A percentile compares a stretch with the other conserved stretches of the same genome.
Evolutionary conservation across 2,329 filamentous ascomycete species (phyloP).

Genomic region (Blastomyces silverae): DNA sequence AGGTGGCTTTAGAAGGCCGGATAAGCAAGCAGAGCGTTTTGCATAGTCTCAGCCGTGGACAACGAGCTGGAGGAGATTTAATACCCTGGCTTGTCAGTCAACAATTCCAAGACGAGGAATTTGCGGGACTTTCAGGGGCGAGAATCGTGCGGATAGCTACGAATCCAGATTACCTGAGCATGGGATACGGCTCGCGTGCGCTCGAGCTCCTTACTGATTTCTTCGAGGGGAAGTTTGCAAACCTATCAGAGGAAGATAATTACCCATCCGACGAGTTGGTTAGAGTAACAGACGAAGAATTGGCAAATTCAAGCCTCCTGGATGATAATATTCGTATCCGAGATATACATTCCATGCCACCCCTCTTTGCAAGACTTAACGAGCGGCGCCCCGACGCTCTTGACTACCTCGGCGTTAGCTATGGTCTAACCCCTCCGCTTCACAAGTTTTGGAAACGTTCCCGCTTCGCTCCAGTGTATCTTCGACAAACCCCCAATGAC

Average conservation of each 20-base stretch:
- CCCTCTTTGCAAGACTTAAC: constrained; percentile 79
- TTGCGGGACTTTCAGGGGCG: constrained; percentile 85
- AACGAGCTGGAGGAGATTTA: constrained; percentile 81
- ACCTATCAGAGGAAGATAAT: constrained; percentile 64
- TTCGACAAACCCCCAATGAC: constrained; percentile 92
- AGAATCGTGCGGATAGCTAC: constrained; percentile 91
- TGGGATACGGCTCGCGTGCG: constrained; percentile 90
- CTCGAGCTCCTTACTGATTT: constrained; percentile 83
- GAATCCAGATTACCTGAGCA: constrained; percentile 83
- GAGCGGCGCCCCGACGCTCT: constrained; percentile 73
- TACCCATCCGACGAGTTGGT: constrained; percentile 55
- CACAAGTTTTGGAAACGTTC: constrained; percentile 97
- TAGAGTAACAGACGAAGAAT: constrained; percentile 73
- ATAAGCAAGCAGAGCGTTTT: constrained; percentile 91
- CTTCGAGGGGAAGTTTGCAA: constrained; percentile 88
- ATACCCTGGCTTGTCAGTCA: constrained; percentile 98
- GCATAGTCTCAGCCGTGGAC: constrained; percentile 79
- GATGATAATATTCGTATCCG: constrained; percentile 85
- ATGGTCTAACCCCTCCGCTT: constrained; percentile 76
- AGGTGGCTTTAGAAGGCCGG: constrained; percentile 87
- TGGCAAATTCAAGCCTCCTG: constrained; percentile 67
- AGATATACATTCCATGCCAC: constrained; percentile 86
- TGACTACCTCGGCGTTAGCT: constrained; percentile 93
- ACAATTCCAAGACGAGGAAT: constrained; percentile 96
- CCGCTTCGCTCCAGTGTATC: constrained; percentile 79